phyloP scores from a whole-genome alignment of 2,329 filamentous ascomycete genomes.

The Colletotrichum lentis region DNA sequence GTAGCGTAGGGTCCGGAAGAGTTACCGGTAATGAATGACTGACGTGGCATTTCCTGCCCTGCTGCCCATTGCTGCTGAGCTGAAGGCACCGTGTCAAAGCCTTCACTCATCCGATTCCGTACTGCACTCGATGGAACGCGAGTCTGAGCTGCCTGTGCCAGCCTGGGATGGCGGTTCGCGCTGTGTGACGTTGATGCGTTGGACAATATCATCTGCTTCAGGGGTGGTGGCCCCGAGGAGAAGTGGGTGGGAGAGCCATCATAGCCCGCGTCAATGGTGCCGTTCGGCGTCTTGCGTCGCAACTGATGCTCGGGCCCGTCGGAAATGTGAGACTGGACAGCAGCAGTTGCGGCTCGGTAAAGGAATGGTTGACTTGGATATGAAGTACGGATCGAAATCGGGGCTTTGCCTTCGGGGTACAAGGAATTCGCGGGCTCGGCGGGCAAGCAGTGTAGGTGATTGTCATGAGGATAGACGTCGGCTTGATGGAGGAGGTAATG shows the following conservation, averaged over 20 bases:
- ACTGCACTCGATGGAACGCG: constrained; percentile 2
- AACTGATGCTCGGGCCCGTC: constrained; percentile 75
- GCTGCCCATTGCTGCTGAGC: constrained; percentile 20
- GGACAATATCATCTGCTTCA: constrained; percentile 84
- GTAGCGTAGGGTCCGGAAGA: not conserved
- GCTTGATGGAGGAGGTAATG: constrained; percentile 41
- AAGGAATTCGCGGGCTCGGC: constrained; percentile 21
- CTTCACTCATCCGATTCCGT: constrained; percentile 6
- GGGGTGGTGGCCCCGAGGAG: constrained; percentile 75
- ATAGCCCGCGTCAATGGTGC: constrained; percentile 90
- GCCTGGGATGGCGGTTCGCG: constrained; percentile 30
- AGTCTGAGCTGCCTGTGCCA: not conserved
- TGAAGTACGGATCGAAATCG: constrained; percentile 50
- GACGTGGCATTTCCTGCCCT: constrained; percentile 15
- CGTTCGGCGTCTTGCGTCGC: constrained; percentile 90
- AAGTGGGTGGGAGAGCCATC: constrained; percentile 82
- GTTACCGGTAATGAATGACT: not conserved
- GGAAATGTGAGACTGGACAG: constrained; percentile 25
- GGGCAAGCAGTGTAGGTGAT: constrained; percentile 40
- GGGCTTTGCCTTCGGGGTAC: constrained; percentile 40
- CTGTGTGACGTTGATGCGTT: constrained; percentile 47
- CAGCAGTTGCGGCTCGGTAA: constrained; percentile 27
- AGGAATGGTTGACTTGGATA: constrained; percentile 46
- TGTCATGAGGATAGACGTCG: constrained; percentile 32
- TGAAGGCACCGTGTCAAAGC: not conserved